phyloP scores from a whole-genome alignment of 2,329 filamentous ascomycete genomes.

The Fonsecaea monophora region DNA sequence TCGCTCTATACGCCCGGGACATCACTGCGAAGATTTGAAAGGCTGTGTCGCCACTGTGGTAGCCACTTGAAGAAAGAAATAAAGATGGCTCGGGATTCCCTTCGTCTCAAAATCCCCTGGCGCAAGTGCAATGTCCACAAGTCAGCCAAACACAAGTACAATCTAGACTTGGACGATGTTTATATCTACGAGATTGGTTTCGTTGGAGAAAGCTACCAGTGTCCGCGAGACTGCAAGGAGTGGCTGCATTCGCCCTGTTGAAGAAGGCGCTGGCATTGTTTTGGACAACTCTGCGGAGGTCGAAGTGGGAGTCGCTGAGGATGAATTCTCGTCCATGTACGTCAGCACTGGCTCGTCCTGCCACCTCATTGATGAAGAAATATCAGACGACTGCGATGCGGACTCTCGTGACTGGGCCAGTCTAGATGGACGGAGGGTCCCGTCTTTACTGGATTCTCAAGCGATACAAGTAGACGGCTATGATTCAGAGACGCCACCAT shows the following conservation, averaged over 20 bases:
- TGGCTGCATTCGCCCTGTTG: background rate
- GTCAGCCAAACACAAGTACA: background rate
- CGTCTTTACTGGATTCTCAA: background rate
- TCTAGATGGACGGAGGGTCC: background rate
- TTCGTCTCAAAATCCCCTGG: background rate
- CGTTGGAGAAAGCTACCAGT: background rate
- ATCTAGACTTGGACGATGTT: background rate
- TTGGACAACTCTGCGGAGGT: background rate
- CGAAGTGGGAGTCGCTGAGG: background rate
- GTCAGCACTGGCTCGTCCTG: background rate
- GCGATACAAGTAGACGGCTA: background rate
- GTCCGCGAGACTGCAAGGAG: background rate
- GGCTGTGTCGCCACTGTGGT: background rate
- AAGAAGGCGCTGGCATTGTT: background rate
- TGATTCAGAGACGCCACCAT: background rate
- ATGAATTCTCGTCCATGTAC: background rate
- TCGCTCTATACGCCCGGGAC: background rate
- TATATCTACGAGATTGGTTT: background rate
- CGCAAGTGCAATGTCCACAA: background rate
- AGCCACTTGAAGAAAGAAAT: background rate
- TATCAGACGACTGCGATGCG: background rate
- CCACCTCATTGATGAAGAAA: background rate
- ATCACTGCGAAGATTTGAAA: background rate
- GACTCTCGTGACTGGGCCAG: background rate
- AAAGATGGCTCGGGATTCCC: background rate